Percentiles rank a stretch among this genome's conserved stretches.
Evolutionary conservation across 1,284 basidiomycete genomes (phyloP).

Genomic region (Trichosporon sp.): DNA sequence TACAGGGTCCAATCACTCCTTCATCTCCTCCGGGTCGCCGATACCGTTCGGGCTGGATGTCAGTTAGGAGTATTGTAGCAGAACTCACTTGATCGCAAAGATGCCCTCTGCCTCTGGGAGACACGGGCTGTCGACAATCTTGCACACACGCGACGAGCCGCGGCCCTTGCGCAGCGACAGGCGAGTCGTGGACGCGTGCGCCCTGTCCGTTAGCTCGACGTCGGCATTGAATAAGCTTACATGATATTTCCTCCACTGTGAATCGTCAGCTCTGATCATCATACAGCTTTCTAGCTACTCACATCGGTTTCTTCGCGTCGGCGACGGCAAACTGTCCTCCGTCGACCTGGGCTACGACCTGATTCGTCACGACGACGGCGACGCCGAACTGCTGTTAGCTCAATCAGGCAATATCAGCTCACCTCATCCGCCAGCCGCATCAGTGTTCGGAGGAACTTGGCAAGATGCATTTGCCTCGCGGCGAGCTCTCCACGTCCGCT

Average conservation of each 20-base stretch:
- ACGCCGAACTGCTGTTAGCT: constrained; percentile 71
- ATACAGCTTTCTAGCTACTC: constrained; percentile 6
- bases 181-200: constrained; percentile 91
- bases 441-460: constrained; percentile 88
- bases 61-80: background rate
- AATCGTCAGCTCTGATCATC: constrained; percentile 11
- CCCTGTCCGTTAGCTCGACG: constrained; percentile 41
- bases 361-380: constrained; percentile 95
- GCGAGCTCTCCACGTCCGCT: constrained; percentile 92
- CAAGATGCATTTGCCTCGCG: constrained; percentile 93
- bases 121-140: constrained; percentile 97
- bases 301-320: constrained; percentile 89
- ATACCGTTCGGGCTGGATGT: constrained; percentile 62
- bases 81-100: constrained; percentile 73
- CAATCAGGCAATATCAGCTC: constrained; percentile 19
- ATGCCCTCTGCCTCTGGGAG: constrained; percentile 94
- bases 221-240: constrained; percentile 18
- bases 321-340: constrained; percentile 75
- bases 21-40: constrained; percentile 79
- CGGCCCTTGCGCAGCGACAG: constrained; percentile 89
- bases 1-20: constrained; percentile 47
- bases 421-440: constrained; percentile 95
- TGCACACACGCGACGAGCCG: constrained; percentile 87
- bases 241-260: constrained; percentile 80
- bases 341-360: constrained; percentile 97